Evolutionary conservation across 257 asterid species (phyloP).

Genomic region (Misopates orontium): DNA sequence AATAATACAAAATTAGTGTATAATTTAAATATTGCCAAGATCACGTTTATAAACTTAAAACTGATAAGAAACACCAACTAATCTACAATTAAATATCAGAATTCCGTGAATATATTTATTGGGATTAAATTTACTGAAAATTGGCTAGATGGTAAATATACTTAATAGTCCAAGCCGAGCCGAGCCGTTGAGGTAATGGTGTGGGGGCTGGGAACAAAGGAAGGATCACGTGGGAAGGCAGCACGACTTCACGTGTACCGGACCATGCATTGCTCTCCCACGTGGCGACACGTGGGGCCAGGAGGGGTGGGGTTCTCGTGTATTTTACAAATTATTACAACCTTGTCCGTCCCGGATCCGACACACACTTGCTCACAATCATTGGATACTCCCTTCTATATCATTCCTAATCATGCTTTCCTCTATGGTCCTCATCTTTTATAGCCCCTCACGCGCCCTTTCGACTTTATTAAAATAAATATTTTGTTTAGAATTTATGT

Average conservation of each 20-base stretch:
- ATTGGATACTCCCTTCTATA: constrained; percentile 40
- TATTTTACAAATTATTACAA: constrained; percentile 24
- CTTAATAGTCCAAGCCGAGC: not conserved
- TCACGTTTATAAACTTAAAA: too few species aligned
- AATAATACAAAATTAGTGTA: too few species aligned
- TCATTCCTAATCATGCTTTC: too few species aligned
- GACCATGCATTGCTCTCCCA: constrained; percentile 26
- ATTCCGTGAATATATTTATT: too few species aligned
- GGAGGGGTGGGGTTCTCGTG: constrained; percentile 31
- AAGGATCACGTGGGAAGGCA: constrained; percentile 38
- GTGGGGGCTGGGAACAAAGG: not conserved
- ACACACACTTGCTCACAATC: constrained; percentile 56
- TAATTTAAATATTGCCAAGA: too few species aligned
- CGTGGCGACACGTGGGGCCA: constrained; percentile 54
- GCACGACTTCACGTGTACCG: constrained; percentile 41
- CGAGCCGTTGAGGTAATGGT: not conserved
- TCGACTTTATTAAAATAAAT: not conserved
- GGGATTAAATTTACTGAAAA: not conserved
- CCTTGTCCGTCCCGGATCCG: constrained; percentile 45
- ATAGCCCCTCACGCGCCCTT: not conserved
- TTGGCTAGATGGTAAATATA: not conserved
- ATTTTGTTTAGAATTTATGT: too few species aligned
- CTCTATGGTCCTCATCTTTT: too few species aligned
- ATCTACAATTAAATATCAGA: too few species aligned
- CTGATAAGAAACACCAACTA: too few species aligned